Percentiles rank a stretch among this genome's conserved stretches.
Conservation (phyloP, 495 filamentous ascomycete genomes). For the Hypoxylon rickii region DNA sequence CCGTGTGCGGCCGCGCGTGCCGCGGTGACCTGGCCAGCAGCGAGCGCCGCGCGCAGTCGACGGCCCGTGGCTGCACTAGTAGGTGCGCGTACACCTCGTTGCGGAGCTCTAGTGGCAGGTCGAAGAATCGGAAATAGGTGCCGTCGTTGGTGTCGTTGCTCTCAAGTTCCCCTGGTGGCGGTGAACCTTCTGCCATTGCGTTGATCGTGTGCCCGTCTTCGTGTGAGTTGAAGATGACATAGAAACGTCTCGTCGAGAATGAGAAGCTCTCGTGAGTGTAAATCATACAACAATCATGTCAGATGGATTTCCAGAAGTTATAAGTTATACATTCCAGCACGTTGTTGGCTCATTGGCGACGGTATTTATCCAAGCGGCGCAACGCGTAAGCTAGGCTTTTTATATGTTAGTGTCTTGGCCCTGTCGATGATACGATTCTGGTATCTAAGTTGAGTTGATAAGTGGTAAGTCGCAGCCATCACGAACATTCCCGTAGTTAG, state of each 20-base stretch:
- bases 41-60: neutral
- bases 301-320: too few relatives aligned
- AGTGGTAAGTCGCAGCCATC: too few relatives aligned
- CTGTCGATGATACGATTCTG: neutral
- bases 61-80: neutral
- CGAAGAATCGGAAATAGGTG: conserved; percentile 5
- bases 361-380: neutral
- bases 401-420: conserved; percentile 7
- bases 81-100: conserved; percentile 14
- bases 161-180: neutral
- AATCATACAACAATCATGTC: too few relatives aligned
- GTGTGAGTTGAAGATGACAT: too few relatives aligned
- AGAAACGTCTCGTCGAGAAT: too few relatives aligned
- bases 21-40: neutral
- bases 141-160: neutral
- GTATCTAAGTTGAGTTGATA: too few relatives aligned
- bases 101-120: conserved; percentile 18
- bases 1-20: neutral
- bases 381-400: conserved; percentile 2
- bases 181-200: too few relatives aligned
- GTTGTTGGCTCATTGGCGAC: conserved; percentile 1
- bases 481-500: too few relatives aligned
- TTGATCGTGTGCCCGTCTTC: too few relatives aligned
- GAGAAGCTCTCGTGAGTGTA: too few relatives aligned
- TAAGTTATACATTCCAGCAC: too few relatives aligned